Base-by-base conservation (phyloP, 306 rosid species). In the Astragalus glycyphyllos region DNA sequence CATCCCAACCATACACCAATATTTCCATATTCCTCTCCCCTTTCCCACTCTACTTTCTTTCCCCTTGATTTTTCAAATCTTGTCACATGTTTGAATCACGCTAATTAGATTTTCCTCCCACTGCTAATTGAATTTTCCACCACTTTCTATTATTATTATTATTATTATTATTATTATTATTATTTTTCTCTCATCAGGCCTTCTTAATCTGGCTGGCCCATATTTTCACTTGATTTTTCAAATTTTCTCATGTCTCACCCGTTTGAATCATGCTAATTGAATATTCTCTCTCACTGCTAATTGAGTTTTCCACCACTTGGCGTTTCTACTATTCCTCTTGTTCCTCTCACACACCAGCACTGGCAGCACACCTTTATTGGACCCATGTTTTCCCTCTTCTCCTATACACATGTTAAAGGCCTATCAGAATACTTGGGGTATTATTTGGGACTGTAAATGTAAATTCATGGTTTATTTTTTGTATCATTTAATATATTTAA, bases 281-380 rank as follows among this genome's bases (percentile, higher is more conserved):
- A 4, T 14, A 26, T 45, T 70, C 32, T 31, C 34, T 14, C 23
- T 45, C 56, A 23, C 11, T 11, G 46, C 56, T 44, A 58, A 45
- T 41, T 3, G 1, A 57, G 42, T 58, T 57, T 58, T 45, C 66
- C 23, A 31, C 47, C 9, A 41, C 57, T 46, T 32, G 11, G 35
- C 35, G 7, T 46, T 69, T 69, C 11, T 5, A 4, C 29, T 44
- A n/a, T 56, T 69, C 31, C 15, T 51, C 53, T 17, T 70, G 23
- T 65, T 13, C 57, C 57, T 46, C 56, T 66, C 71, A 47, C 15
- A 64, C n/a, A 66, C 14, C 46, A 47, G 34, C 57, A 66, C 31
- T 2, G 7, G n/a, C 40, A 26, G 31, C 31, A 26, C 38, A 12
- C 29, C 13, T 29, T 48, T 47, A 65, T 48, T 13, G 7, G 46